A percentile compares a stretch with the other conserved stretches of the same genome.
These are phyloP conservation scores for Triangularia verruculosa DNA, from an alignment of 2,329 filamentous ascomycete species.

Conservation along the genomic window DNA sequence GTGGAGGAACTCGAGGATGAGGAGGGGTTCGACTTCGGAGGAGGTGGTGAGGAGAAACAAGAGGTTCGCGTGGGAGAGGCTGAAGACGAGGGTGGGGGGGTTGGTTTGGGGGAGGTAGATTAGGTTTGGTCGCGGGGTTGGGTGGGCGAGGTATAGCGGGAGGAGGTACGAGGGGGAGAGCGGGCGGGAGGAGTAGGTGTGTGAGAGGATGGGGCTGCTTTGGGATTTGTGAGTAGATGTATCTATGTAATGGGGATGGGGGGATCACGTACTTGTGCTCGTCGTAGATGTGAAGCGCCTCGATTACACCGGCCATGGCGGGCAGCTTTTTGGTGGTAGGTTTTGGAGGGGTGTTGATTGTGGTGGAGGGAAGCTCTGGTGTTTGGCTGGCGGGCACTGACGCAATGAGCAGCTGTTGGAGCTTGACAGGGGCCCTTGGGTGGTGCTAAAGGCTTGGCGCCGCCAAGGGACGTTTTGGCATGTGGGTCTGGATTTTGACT, in stretches of 20 bases:
- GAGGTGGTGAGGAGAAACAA: constrained; percentile 84
- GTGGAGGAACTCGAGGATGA: constrained; percentile 92
- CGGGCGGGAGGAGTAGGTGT: constrained; percentile 81
- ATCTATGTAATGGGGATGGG: neutral
- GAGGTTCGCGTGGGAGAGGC: constrained; percentile 79
- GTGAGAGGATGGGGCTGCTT: constrained; percentile 81
- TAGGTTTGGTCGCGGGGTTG: constrained; percentile 76
- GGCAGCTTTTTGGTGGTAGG: neutral
- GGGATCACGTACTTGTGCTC: constrained; percentile 71
- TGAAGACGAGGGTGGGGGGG: constrained; percentile 86
- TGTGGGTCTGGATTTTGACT: constrained; percentile 8
- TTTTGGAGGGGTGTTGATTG: neutral
- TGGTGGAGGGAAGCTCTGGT: neutral
- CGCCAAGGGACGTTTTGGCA: constrained; percentile 3
- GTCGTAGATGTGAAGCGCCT: constrained; percentile 96
- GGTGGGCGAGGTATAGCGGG: constrained; percentile 81
- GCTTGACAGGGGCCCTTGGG: neutral
- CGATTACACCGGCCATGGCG: constrained; percentile 78
- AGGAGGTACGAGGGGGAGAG: constrained; percentile 73
- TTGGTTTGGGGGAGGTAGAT: constrained; percentile 79
- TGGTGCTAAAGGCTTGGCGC: constrained; percentile 3
- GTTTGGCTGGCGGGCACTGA: constrained; percentile 23
- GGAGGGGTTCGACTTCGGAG: constrained; percentile 80
- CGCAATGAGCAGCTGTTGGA: constrained; percentile 24
- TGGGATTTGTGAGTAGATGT: constrained; percentile 23